These are phyloP conservation scores for Talaromyces verruculosus DNA, from an alignment of 2,329 filamentous ascomycete species.

Conservation along the genomic window DNA sequence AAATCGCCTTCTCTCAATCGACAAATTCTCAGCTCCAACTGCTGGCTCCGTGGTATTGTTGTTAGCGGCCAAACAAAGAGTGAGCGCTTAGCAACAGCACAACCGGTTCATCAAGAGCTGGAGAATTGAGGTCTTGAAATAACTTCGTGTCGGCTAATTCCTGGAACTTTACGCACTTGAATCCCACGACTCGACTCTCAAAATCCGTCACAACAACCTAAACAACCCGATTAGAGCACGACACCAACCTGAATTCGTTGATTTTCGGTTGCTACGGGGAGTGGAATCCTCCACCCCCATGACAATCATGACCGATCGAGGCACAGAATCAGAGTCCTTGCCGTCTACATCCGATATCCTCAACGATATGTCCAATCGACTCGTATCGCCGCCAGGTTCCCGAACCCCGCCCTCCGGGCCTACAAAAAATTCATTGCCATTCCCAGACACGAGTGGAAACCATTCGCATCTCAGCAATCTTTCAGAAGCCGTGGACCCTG, in stretches of 20 bases:
- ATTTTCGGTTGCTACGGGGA: conserved; percentile 14
- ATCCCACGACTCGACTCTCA: background rate
- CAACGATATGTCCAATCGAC: conserved; percentile 15
- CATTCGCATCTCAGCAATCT: conserved; percentile 32
- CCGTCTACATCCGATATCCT: conserved; percentile 5
- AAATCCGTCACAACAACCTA: background rate
- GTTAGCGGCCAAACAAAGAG: conserved; percentile 2
- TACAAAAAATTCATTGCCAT: conserved; percentile 47
- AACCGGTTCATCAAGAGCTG: background rate
- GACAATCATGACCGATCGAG: conserved; percentile 28
- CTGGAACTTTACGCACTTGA: background rate
- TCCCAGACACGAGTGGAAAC: conserved; percentile 31
- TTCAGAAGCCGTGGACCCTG: conserved; percentile 59
- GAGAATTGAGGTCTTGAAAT: conserved; percentile 2
- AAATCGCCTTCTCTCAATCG: background rate
- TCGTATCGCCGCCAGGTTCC: conserved; percentile 54
- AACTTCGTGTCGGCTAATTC: background rate
- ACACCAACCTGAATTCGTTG: background rate
- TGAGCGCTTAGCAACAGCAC: conserved; percentile 10
- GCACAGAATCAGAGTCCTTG: conserved; percentile 23
- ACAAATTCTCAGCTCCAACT: background rate
- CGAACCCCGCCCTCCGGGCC: conserved; percentile 60
- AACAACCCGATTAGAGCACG: background rate
- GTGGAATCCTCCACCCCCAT: conserved; percentile 5
- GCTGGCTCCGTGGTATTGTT: background rate